Evolutionary conservation across 805 yeast genomes (phyloP).

Genomic region (Candida arabinofermentans): DNA sequence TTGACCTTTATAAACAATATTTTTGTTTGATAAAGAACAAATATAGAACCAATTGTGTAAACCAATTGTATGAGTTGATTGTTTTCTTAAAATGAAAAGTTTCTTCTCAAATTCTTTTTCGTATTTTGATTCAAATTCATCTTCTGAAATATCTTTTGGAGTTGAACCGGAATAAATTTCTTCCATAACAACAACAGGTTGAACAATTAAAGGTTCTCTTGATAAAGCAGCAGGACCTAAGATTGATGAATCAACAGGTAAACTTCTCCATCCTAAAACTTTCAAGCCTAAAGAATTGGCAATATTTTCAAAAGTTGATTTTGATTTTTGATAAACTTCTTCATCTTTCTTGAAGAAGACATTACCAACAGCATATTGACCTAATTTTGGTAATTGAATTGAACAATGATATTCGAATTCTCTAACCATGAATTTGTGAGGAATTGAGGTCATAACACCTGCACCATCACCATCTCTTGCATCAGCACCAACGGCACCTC

Average conservation of each 20-base stretch:
- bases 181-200: slow-evolving; percentile 82
- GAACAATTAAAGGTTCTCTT: slow-evolving; percentile 86
- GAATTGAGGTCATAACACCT: slow-evolving; percentile 89
- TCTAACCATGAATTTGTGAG: slow-evolving; percentile 80
- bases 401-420: slow-evolving; percentile 74
- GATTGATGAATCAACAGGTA: slow-evolving; percentile 91
- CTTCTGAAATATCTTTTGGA: slow-evolving; percentile 36
- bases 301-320: slow-evolving; percentile 72
- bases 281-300: slow-evolving; percentile 72
- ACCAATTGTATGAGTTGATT: slow-evolving; percentile 86
- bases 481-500: slow-evolving; percentile 96
- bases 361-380: slow-evolving; percentile 95
- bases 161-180: slow-evolving; percentile 37
- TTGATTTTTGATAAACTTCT: slow-evolving; percentile 62
- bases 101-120: slow-evolving; percentile 74
- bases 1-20: slow-evolving; percentile 97
- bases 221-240: slow-evolving; percentile 93
- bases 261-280: slow-evolving; percentile 92
- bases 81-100: slow-evolving; percentile 82
- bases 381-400: slow-evolving; percentile 66
- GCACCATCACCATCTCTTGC: slow-evolving; percentile 99
- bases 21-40: slow-evolving; percentile 82
- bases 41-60: slow-evolving; percentile 97
- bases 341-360: slow-evolving; percentile 88
- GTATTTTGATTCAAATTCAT: slow-evolving; percentile 51